Evolutionary conservation across 208 protist genomes (phyloP).

Genomic region (Acanthamoeba quina): DNA sequence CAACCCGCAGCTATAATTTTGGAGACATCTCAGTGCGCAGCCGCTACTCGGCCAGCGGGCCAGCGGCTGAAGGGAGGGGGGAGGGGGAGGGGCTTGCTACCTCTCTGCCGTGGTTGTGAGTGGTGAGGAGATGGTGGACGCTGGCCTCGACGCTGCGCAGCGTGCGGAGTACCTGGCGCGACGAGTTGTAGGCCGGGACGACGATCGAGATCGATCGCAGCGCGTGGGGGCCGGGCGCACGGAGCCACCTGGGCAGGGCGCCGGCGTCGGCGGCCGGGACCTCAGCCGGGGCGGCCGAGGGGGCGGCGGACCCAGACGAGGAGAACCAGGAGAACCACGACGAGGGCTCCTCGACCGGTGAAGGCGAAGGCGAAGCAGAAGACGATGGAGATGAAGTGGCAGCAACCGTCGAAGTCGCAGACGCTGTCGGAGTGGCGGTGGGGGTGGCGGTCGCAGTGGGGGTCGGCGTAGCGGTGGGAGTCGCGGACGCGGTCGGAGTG

Average conservation of each 20-base stretch:
- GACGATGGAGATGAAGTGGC: not conserved
- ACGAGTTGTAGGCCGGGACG: conserved; percentile 50
- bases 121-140: not conserved
- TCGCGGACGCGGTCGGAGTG: too few species aligned
- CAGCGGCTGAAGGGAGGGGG: too few species aligned
- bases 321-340: not conserved
- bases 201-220: not conserved
- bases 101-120: not conserved
- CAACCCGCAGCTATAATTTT: not conserved
- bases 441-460: too few species aligned
- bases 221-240: not conserved
- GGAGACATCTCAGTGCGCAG: too few species aligned
- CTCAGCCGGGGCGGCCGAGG: not conserved
- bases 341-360: not conserved
- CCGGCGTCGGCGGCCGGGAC: not conserved
- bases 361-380: not conserved
- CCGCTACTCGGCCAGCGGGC: too few species aligned
- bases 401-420: not conserved
- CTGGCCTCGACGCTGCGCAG: conserved; percentile 40
- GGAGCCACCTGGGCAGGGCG: not conserved
- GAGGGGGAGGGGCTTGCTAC: not conserved
- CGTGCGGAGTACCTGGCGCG: not conserved
- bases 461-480: too few species aligned
- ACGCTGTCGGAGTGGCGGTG: not conserved
- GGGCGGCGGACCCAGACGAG: not conserved